A percentile compares a stretch with the other conserved stretches of the same genome.
phyloP scores from a whole-genome alignment of 2,329 filamentous ascomycete genomes.

The Alternaria infectoria region DNA sequence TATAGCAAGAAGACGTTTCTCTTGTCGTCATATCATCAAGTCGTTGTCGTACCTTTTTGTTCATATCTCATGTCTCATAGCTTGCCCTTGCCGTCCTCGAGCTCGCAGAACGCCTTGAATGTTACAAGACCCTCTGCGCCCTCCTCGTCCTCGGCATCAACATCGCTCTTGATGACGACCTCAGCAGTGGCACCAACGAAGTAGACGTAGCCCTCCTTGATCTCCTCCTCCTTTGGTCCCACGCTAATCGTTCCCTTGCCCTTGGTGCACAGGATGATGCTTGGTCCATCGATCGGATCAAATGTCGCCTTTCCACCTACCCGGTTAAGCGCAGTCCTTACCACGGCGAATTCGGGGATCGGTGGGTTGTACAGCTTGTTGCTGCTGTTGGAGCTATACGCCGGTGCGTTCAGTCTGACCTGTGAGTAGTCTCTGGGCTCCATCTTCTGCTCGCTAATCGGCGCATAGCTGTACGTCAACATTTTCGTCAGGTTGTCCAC shows the following conservation, averaged over 20 bases:
- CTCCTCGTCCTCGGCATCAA: slow-evolving; percentile 49
- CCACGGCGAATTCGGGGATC: slow-evolving; percentile 93
- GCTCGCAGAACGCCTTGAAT: slow-evolving; percentile 94
- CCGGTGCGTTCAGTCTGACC: slow-evolving; percentile 77
- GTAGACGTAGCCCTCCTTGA: slow-evolving; percentile 59
- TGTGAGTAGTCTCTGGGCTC: slow-evolving; percentile 83
- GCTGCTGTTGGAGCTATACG: slow-evolving; percentile 78
- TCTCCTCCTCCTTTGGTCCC: slow-evolving; percentile 77
- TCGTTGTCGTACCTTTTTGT: not conserved
- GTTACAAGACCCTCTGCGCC: slow-evolving; percentile 73
- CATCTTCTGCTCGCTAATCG: slow-evolving; percentile 96
- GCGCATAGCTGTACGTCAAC: slow-evolving; percentile 94
- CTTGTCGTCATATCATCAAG: not conserved
- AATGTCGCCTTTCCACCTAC: slow-evolving; percentile 83
- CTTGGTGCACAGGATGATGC: slow-evolving; percentile 87
- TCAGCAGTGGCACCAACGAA: slow-evolving; percentile 86
- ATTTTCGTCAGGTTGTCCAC: slow-evolving; percentile 86
- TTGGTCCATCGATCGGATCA: slow-evolving; percentile 84
- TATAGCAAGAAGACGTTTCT: not conserved
- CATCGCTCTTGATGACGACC: slow-evolving; percentile 73
- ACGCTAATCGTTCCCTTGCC: slow-evolving; percentile 86
- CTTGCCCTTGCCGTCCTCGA: slow-evolving; percentile 51
- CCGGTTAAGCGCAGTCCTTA: slow-evolving; percentile 75
- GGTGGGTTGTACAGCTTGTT: slow-evolving; percentile 88
- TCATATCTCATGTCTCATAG: slow-evolving; percentile 17